These are phyloP conservation scores for Carex parvula DNA, from an alignment of 176 grass and related monocot genomes.

Conservation along the genomic window DNA sequence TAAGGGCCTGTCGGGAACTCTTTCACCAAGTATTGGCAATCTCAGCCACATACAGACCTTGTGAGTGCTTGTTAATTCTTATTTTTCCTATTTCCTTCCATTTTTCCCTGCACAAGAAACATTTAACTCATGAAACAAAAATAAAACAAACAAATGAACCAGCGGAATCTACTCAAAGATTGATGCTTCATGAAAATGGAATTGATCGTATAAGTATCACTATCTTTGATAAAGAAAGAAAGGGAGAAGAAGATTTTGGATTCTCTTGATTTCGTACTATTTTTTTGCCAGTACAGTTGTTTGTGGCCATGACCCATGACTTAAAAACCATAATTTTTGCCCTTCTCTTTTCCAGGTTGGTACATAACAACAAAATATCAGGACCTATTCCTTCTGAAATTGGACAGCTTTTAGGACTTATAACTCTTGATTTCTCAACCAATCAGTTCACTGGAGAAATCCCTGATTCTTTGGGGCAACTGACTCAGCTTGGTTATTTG, in stretches of 20 bases:
- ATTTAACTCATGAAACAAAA: slow-evolving; percentile 1
- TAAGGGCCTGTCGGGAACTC: slow-evolving; percentile 53
- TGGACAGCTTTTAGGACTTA: slow-evolving; percentile 69
- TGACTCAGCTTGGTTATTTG: slow-evolving; percentile 85
- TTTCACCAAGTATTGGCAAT: slow-evolving; percentile 81
- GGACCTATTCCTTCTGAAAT: slow-evolving; percentile 75
- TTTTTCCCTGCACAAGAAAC: not conserved
- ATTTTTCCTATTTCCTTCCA: not conserved
- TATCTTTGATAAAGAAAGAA: not conserved
- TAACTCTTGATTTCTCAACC: slow-evolving; percentile 83
- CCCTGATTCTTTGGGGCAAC: slow-evolving; percentile 65
- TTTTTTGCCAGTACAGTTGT: not conserved
- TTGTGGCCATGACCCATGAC: not conserved
- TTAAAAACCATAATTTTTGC: slow-evolving; percentile 13
- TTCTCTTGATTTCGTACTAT: slow-evolving; percentile 14
- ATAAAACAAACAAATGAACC: not conserved
- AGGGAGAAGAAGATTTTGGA: not conserved
- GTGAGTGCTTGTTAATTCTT: slow-evolving; percentile 38
- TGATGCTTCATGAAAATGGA: not conserved
- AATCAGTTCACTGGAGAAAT: slow-evolving; percentile 83
- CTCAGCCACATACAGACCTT: slow-evolving; percentile 85
- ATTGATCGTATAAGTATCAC: not conserved
- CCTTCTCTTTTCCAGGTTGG: slow-evolving; percentile 46
- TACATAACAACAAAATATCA: slow-evolving; percentile 94
- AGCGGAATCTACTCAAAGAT: not conserved